Base-by-base conservation (phyloP, 257 asterid genomes). In the Solanum dulcamara region DNA sequence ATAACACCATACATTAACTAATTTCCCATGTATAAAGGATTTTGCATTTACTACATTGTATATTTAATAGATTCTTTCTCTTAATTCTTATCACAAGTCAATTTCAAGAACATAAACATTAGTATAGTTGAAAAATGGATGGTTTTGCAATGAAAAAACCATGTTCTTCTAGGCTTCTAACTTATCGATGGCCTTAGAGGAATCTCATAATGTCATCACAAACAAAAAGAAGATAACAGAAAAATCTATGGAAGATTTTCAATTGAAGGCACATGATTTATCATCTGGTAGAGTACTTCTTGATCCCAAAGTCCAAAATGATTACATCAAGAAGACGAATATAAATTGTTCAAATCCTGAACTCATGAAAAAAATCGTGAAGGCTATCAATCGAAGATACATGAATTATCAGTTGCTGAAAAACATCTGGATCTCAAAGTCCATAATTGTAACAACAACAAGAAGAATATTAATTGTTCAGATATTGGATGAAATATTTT, bases 111-210 rank as follows among this genome's bases (percentile, higher is more conserved):
- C 67, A 59, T 1, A 59, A 59, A n/a, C 7, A 59, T 59, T 24
- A n/a, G 1, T 59, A 42, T 10, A n/a, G 0, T 59, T 15, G 15
- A 12, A n/a, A 59, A n/a, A 24, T 5, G 9, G 68, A 60, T 71
- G 6, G 6, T 13, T 71, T 37, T 38, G 30, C 20, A 22, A 22
- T 70, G 35, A 89, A 70, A 20, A 70, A 92, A 53, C 87, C 74
- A 57, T 89, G 87, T 68, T 91, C 79, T 84, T 89, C 96, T 17
- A 88, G 24, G 90, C 83, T 53, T 93, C 94, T 6, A 85, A 89
- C 60, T 86, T 81, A 32, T 91, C 91, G 0, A 85, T 83, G 40
- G 77, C 93, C 1, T 91, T 89, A 10, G 86, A 91, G 33, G 89
- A 88, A 62, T 62, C 71, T 62, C 37, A 62, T 62, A 37, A 62